phyloP scores from a whole-genome alignment of 2,329 filamentous ascomycete genomes.

The Cyphellophora europaea region DNA sequence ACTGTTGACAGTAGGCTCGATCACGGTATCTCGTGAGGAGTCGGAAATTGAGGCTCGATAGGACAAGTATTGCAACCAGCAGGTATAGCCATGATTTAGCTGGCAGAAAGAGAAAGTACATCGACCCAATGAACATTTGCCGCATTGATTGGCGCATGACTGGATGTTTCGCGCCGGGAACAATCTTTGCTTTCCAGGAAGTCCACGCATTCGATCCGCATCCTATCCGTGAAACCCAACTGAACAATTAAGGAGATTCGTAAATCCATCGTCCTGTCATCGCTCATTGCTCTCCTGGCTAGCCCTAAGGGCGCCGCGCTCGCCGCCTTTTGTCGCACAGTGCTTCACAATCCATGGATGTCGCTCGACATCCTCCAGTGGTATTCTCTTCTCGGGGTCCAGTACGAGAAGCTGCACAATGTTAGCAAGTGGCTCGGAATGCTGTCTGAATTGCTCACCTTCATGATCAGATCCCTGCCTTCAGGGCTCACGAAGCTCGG shows the following conservation, averaged over 20 bases:
- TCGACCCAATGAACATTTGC: too few species aligned
- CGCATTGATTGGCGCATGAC: too few species aligned
- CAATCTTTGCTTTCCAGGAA: too few species aligned
- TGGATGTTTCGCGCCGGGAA: too few species aligned
- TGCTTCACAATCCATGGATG: conserved; percentile 98
- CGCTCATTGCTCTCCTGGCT: conserved; percentile 6
- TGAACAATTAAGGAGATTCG: conserved; percentile 11
- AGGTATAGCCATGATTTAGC: too few species aligned
- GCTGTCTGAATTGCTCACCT: conserved; percentile 42
- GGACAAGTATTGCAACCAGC: too few species aligned
- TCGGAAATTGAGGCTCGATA: too few species aligned
- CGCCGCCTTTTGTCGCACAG: conserved; percentile 38
- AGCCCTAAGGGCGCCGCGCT: conserved; percentile 11
- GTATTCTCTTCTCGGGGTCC: conserved; percentile 86
- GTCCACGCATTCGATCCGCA: too few species aligned
- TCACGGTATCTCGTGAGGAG: too few species aligned
- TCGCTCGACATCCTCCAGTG: conserved; percentile 75
- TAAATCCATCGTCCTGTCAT: not conserved
- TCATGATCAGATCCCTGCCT: conserved; percentile 86
- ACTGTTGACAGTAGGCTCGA: too few species aligned
- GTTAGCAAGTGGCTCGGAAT: conserved; percentile 17
- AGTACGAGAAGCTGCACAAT: conserved; percentile 65
- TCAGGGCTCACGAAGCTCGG: conserved; percentile 85
- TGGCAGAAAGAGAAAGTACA: too few species aligned
- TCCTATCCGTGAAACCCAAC: too few species aligned